Evolutionary conservation across 1,284 basidiomycete species (phyloP).

Genomic region (Leccinum idahoense): DNA sequence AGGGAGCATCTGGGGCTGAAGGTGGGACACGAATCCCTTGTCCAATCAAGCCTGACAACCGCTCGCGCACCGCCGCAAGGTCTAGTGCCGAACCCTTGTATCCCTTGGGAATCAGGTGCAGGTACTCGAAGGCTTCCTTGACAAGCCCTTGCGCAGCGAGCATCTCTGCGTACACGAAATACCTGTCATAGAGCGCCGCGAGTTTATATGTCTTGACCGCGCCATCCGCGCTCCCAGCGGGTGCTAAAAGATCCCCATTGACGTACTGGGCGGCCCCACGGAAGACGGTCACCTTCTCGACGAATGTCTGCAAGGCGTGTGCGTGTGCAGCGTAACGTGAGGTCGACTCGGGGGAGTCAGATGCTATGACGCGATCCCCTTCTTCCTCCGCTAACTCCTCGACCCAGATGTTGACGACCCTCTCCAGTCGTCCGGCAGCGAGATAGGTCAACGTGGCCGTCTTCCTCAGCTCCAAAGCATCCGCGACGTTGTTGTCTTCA

Average conservation of each 20-base stretch:
- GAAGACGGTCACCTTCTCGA: conserved; percentile 97
- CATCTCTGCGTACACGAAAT: conserved; percentile 93
- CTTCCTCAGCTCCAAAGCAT: conserved; percentile 66
- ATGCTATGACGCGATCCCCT: conserved; percentile 20
- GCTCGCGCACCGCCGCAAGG: conserved; percentile 60
- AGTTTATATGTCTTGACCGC: conserved; percentile 77
- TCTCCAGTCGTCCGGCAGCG: conserved; percentile 85
- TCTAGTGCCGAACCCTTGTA: conserved; percentile 67
- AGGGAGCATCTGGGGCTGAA: conserved; percentile 21
- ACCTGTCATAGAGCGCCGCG: conserved; percentile 83
- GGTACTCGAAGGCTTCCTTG: conserved; percentile 76
- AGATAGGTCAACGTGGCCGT: conserved; percentile 92
- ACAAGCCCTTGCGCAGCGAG: conserved; percentile 88
- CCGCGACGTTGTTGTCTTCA: conserved; percentile 37
- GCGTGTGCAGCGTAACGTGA: conserved; percentile 85
- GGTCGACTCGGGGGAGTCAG: conserved; percentile 28
- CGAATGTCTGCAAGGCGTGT: conserved; percentile 86
- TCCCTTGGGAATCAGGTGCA: conserved; percentile 76
- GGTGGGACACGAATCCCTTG: conserved; percentile 16
- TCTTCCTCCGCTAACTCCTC: conserved; percentile 92
- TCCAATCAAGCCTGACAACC: conserved; percentile 50
- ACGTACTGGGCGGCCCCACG: conserved; percentile 84
- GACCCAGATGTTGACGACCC: conserved; percentile 88
- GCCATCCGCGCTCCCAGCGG: conserved; percentile 33
- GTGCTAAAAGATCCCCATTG: conserved; percentile 66